Base-by-base conservation (phyloP, 495 filamentous ascomycete species). In the Penicillium robsamsonii region DNA sequence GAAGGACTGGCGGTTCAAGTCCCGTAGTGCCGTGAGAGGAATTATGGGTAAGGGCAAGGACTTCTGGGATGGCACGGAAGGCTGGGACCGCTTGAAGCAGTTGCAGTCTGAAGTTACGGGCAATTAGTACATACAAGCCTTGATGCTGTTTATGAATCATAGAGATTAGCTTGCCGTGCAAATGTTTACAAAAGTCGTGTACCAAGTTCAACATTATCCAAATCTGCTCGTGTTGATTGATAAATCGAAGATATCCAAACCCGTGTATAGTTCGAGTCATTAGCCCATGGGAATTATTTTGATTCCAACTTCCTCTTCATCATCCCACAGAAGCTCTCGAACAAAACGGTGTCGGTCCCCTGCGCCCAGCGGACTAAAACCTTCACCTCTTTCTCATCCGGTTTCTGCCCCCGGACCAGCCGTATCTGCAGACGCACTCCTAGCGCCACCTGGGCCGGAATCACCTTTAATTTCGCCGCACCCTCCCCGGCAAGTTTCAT, bases 271-370 rank as follows among this genome's bases (percentile, higher is more conserved):
- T 11, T 30, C 4, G 6, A 37, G 15, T 54, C 37, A 8, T 24
- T 10, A 13, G 15, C 31, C 38, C 2, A 2, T 13, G 15, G 30
- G 18, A 41, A 31, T 56, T 18, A 58, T 37, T 41, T 49, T 9
- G 41, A 62, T 40, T 74, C 68, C 4, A 80, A n/a, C 56, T 80
- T 79, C 53, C 82, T 67, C 61, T 84, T 84, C 50, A 96, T 48
- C 80, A 92, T 89, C 0, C 90, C 92, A 54, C 85, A 88, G 57
- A 97, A 88, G 64, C 92, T 96, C 72, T 96, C 91, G 70, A 95
- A 97, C 4, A 96, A 58, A 6, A 86, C 81, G 5, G 78, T 72
- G 51, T 97, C 90, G 8, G 71, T 74, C 6, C 93, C 93, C 59
- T 86, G 85, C 9, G 88, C 68, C 93, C 93, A 97, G 31, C 86